Conservation (phyloP, 441 rosid genomes). For the Brassica balearica region DNA sequence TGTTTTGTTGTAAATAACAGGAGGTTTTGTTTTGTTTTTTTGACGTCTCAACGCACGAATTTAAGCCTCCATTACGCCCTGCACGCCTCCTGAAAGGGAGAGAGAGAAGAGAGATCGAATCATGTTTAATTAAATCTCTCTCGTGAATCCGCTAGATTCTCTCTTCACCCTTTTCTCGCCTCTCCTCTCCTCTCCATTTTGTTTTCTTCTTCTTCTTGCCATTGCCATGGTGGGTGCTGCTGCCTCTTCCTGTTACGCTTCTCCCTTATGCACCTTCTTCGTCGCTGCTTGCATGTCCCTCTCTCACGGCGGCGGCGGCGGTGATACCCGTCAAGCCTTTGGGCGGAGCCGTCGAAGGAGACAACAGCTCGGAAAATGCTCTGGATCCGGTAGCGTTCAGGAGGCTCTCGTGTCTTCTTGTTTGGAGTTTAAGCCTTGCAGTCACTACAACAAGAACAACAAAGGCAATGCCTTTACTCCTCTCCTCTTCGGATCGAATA, state of each 20-base stretch:
- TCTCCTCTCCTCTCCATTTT: background rate
- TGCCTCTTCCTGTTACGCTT: slow-evolving; percentile 55
- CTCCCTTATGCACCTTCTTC: slow-evolving; percentile 94
- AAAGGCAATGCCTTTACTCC: slow-evolving; percentile 43
- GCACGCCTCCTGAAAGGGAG: slow-evolving; percentile 40
- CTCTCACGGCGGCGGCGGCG: slow-evolving; percentile 50
- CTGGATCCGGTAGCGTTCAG: background rate
- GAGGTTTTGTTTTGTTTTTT: slow-evolving; percentile 15
- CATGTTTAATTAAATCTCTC: slow-evolving; percentile 19
- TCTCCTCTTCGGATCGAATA: slow-evolving; percentile 60
- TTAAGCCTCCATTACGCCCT: slow-evolving; percentile 31
- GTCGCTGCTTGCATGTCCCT: slow-evolving; percentile 96
- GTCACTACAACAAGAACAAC: slow-evolving; percentile 49
- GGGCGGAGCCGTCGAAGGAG: slow-evolving; percentile 60
- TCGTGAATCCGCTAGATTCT: slow-evolving; percentile 45
- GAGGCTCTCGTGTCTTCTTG: slow-evolving; percentile 62
- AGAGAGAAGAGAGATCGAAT: slow-evolving; percentile 39
- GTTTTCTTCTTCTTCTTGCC: slow-evolving; percentile 13
- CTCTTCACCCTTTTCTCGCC: slow-evolving; percentile 43
- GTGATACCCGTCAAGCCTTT: slow-evolving; percentile 43
- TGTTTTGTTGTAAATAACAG: slow-evolving; percentile 13
- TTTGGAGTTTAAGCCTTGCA: slow-evolving; percentile 78
- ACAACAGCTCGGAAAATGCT: slow-evolving; percentile 41
- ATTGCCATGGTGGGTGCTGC: slow-evolving; percentile 47
- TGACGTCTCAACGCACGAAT: slow-evolving; percentile 46